Evolutionary conservation across 2,329 filamentous ascomycete genomes (phyloP), one percentile per base, ranked within the genome.

Genomic region (Celoporthe dispersa): DNA sequence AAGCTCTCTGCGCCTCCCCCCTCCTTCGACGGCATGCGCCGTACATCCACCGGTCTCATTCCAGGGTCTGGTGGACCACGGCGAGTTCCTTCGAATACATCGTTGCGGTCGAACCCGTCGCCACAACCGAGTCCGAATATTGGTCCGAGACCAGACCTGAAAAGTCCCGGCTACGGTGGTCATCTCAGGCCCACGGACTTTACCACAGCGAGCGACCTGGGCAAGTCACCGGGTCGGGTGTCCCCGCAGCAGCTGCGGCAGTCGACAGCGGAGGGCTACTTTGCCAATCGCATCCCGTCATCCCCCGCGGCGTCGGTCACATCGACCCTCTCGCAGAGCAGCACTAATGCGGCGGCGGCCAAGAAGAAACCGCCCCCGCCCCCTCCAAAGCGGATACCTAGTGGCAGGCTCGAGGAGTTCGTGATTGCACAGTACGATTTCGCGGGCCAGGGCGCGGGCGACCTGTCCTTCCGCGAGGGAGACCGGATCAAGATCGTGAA

Each of bases 301-400:
- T 72, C 73, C 31, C 69, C 77, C 19, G 72, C 76, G 35, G 75
- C 78, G 14, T 76, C 76, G 8, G 62, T 73, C 57, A 70, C 75
- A 39, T 77, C 76, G 19, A 77, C 68, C 19, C 61, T 73, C 0
- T 79, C 79, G 5, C 70, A 68, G 68, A 59, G 68, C 31, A 71
- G 41, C 31, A 67, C 48, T 35, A 60, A 60, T 48, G 77, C 74
- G 66, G 72, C 72, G 5, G 82, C 79, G 5, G 92, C 92, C 81
- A 95, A 95, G 83, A 92, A 92, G 80, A 90, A 90, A 1, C 91
- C 92, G 0, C 92, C 92, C 0, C 92, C 93, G 0, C 91, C 92
- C 0, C 87, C 87, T 25, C 84, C 87, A 2, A 91, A 92, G 79
- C 85, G 87, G 68, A 80, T 82, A 16, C 81, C 85, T 1, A 84